Percentiles rank a stretch among this genome's conserved stretches.
phyloP scores from a whole-genome alignment of 345 rosid species.

The Populus euphratica region DNA sequence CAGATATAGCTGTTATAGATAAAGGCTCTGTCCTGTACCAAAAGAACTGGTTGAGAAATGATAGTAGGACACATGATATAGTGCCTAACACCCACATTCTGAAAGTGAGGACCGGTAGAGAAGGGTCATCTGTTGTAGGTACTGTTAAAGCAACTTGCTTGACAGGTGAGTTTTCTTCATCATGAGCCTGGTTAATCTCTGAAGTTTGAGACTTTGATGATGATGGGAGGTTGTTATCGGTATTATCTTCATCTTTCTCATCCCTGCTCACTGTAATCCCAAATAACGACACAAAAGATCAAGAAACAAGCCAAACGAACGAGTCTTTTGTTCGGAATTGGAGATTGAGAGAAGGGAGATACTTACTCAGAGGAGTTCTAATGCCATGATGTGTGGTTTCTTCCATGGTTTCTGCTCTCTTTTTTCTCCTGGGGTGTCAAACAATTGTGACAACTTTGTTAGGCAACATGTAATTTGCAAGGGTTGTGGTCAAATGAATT shows the following conservation, averaged over 20 bases:
- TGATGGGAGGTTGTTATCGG: neutral
- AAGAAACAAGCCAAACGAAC: neutral
- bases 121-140: constrained; percentile 74
- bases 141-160: constrained; percentile 90
- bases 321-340: neutral
- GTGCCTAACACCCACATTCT: constrained; percentile 94
- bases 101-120: constrained; percentile 83
- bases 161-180: constrained; percentile 74
- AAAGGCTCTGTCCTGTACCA: constrained; percentile 95
- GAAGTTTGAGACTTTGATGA: neutral
- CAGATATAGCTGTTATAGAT: constrained; percentile 89
- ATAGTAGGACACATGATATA: constrained; percentile 61
- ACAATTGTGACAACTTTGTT: too few relatives aligned
- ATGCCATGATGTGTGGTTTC: constrained; percentile 37
- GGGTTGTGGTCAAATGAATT: too few relatives aligned
- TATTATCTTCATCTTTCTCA: constrained; percentile 6
- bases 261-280: constrained; percentile 26
- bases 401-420: constrained; percentile 25
- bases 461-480: too few relatives aligned
- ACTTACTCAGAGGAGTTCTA: constrained; percentile 47
- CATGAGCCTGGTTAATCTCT: constrained; percentile 8
- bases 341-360: neutral
- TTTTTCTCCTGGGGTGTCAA: neutral
- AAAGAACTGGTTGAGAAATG: constrained; percentile 92
- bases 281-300: neutral